Base-by-base conservation (phyloP, 768 basidiomycete genomes). In the Boletus rufocinnamomeus region DNA sequence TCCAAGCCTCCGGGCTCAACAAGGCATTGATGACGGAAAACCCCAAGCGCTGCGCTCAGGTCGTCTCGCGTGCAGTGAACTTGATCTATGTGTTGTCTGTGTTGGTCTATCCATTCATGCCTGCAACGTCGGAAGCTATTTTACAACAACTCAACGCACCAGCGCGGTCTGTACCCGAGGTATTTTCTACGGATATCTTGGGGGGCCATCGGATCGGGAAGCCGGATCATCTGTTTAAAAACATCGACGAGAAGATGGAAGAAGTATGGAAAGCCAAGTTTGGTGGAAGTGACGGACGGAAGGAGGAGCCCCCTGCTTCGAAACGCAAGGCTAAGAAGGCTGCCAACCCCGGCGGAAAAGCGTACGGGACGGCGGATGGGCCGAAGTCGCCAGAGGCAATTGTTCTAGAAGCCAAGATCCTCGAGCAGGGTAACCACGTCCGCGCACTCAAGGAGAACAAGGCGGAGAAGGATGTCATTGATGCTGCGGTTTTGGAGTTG, bases 61-160 rank as follows among this genome's bases (percentile, higher is more conserved):
- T 98, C 64, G 79, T 98, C 58, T 86, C 90, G 49, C 87, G 94
- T 53, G 91, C 95, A 28, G 74, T 94, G 73, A 98, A 98, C 77
- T 78, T 99, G 64, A 96, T 98, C 72, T 98, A 97, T 72, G 76
- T 87, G 38, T 80, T 99, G 56, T 89, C 93, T 14, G 88, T 86
- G 30, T 79, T 97, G 64, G 75, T 93, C 63, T 89, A 95, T 70
- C 96, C 97, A 0, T 99, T 93, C 86, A 98, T 99, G 95, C 97
- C 97, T 41, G 81, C 87, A 14, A 96, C 92, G 0, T 86, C 89
- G 37, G 84, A 84, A 27, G 79, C 86, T 3, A 95, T 99, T 63
- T 80, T 96, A 54, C 67, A 72, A 21, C 97, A 99, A 68, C 82
- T 98, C 62, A 93, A 97, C 68, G 95, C 94, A 0, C 94, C 94